Percentiles rank a stretch among this genome's conserved stretches.
phyloP scores from a whole-genome alignment of 2,329 filamentous ascomycete species.

The Acrocalymma vagum region DNA sequence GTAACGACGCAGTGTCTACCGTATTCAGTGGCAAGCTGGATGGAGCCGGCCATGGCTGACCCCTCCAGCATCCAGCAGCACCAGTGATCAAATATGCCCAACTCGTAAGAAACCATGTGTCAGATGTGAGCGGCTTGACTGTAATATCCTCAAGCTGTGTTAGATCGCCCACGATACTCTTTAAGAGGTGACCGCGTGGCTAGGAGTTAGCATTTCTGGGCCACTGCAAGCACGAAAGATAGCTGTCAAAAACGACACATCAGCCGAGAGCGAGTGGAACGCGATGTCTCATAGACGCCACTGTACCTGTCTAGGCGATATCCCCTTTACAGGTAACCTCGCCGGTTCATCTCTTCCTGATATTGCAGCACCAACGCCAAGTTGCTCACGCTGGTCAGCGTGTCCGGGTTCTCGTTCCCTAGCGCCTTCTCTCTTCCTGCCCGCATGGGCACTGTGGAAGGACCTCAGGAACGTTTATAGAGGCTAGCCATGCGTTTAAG shows the following conservation, averaged over 20 bases:
- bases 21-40: slow-evolving; percentile 1
- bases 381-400: slow-evolving; percentile 6
- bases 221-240: slow-evolving; percentile 7
- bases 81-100: slow-evolving; percentile 1
- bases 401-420: slow-evolving; percentile 6
- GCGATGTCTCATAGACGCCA: slow-evolving; percentile 5
- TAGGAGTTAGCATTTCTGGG: slow-evolving; percentile 4
- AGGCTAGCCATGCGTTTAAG: too few relatives aligned
- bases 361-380: too few relatives aligned
- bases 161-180: slow-evolving; percentile 5
- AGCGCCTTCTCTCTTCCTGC: slow-evolving; percentile 11
- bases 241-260: slow-evolving; percentile 8
- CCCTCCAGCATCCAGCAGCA: slow-evolving; percentile 3
- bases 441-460: too few relatives aligned
- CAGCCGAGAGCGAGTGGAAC: slow-evolving; percentile 8
- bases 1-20: slow-evolving; percentile 1
- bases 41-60: slow-evolving; percentile 5
- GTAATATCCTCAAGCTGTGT: slow-evolving; percentile 5
- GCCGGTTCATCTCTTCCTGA: too few relatives aligned
- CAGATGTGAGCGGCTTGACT: slow-evolving; percentile 5
- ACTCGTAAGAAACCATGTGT: slow-evolving; percentile 7
- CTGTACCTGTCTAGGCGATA: slow-evolving; percentile 5
- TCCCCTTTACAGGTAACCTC: slow-evolving; percentile 1
- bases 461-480: too few relatives aligned
- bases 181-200: slow-evolving; percentile 6